phyloP scores from a whole-genome alignment of 1,284 basidiomycete genomes.

The Crepidotus sp. region DNA sequence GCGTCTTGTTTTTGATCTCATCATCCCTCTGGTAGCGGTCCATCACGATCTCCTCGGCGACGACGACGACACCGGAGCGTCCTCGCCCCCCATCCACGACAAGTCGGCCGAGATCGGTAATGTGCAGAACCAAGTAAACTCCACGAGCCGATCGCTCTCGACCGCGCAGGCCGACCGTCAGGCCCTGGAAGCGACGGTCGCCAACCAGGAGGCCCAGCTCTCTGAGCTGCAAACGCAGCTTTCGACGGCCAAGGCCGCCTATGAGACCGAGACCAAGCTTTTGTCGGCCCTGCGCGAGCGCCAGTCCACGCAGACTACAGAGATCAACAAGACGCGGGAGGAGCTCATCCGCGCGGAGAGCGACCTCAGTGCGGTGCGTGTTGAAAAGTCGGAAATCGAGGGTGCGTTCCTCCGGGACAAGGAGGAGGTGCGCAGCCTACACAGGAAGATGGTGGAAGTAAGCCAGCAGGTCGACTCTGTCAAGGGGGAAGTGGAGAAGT shows the following conservation, averaged over 20 bases:
- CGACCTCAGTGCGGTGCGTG: constrained; percentile 80
- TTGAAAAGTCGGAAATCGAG: constrained; percentile 92
- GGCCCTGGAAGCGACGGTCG: constrained; percentile 47
- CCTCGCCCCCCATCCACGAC: constrained; percentile 51
- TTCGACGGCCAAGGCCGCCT: constrained; percentile 67
- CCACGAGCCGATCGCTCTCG: constrained; percentile 67
- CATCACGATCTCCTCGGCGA: constrained; percentile 59
- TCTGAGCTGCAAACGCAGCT: constrained; percentile 69
- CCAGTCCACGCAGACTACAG: constrained; percentile 59
- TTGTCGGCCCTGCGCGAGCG: constrained; percentile 71
- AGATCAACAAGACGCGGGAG: constrained; percentile 69
- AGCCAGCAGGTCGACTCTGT: constrained; percentile 66
- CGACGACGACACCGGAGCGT: constrained; percentile 51
- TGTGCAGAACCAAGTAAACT: constrained; percentile 72
- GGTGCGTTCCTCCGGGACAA: constrained; percentile 85
- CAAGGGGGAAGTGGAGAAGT: constrained; percentile 78
- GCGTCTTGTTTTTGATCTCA: not conserved
- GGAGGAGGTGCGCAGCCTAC: constrained; percentile 85
- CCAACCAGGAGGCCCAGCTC: constrained; percentile 60
- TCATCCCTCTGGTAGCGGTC: constrained; percentile 9
- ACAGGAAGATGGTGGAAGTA: constrained; percentile 77
- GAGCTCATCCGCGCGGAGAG: constrained; percentile 89
- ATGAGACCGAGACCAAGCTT: constrained; percentile 77
- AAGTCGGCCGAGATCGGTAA: constrained; percentile 81
- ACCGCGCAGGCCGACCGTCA: constrained; percentile 51